Evolutionary conservation across 352 stramenopile genomes (phyloP).

Genomic region (Phytopythium kandeliae): DNA sequence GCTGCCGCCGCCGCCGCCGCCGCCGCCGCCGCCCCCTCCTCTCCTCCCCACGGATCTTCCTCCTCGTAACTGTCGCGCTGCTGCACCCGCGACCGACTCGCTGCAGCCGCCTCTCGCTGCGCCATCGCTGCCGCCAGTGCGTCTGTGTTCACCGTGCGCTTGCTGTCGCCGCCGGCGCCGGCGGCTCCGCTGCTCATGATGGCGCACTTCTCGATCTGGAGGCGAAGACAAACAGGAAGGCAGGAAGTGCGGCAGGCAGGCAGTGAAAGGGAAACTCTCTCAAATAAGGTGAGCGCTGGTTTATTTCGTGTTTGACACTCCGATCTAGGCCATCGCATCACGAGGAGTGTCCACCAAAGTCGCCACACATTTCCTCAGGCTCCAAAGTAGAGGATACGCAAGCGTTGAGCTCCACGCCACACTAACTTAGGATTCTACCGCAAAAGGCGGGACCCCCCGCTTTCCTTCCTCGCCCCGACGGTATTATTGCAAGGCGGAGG

Average conservation of each 20-base stretch:
- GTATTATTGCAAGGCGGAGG: background rate
- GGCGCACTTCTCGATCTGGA: slow-evolving; percentile 3
- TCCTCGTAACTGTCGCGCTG: slow-evolving; percentile 7
- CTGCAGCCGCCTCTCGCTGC: slow-evolving; percentile 9
- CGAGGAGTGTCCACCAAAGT: too few relatives aligned
- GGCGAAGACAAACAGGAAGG: background rate
- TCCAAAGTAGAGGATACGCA: too few relatives aligned
- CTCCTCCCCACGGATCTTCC: background rate
- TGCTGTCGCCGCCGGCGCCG: slow-evolving; percentile 5
- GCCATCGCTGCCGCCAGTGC: slow-evolving; percentile 26
- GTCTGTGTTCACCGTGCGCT: slow-evolving; percentile 32
- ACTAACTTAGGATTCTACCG: background rate
- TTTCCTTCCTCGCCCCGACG: background rate
- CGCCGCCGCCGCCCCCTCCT: too few relatives aligned
- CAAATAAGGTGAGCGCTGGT: background rate
- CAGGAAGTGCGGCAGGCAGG: background rate
- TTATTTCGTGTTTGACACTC: background rate
- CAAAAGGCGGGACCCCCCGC: too few relatives aligned
- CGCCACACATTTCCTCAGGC: too few relatives aligned
- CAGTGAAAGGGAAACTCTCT: background rate
- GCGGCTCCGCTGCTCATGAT: background rate
- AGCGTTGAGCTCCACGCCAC: too few relatives aligned
- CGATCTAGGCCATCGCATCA: background rate
- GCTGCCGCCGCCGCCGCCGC: too few relatives aligned
- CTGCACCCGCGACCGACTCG: background rate